Evolutionary conservation across 495 filamentous ascomycete species (phyloP).

Genomic region (Aspergillus bridgeri): DNA sequence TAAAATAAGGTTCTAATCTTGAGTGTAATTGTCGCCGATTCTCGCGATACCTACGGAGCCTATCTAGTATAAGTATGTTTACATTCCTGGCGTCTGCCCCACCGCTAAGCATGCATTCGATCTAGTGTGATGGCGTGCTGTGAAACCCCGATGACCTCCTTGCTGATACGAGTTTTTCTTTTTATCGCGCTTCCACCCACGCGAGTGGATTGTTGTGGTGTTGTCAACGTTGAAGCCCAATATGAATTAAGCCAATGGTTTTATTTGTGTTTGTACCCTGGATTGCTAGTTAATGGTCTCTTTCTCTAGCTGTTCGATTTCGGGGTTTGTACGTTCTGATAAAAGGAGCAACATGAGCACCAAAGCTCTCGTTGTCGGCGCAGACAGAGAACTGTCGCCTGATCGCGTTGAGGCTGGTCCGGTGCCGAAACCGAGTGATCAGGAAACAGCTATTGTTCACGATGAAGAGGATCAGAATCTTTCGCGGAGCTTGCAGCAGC

Average conservation of each 20-base stretch:
- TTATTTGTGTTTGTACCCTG: not conserved
- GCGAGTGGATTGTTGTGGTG: not conserved
- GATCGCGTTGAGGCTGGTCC: not conserved
- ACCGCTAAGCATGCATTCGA: not conserved
- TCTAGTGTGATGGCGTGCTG: not conserved
- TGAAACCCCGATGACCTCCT: not conserved
- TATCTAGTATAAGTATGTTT: not conserved
- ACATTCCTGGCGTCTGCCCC: no score
- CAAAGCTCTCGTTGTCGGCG: not conserved
- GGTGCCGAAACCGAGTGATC: not conserved
- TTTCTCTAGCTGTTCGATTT: not conserved
- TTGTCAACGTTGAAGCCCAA: not conserved
- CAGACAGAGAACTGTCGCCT: not conserved
- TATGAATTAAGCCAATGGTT: not conserved
- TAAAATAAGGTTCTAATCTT: no score
- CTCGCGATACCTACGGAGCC: no score
- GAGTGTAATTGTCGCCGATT: no score
- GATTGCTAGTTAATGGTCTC: not conserved
- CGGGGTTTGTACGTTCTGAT: not conserved
- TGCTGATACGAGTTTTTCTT: not conserved
- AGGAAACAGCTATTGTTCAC: slow-evolving; percentile 9
- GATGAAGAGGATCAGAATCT: slow-evolving; percentile 21
- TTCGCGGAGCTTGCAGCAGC: slow-evolving; percentile 34
- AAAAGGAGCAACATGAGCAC: not conserved
- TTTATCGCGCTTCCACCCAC: not conserved